phyloP scores from a whole-genome alignment of 495 filamentous ascomycete genomes.

The Penicillium arizonense region DNA sequence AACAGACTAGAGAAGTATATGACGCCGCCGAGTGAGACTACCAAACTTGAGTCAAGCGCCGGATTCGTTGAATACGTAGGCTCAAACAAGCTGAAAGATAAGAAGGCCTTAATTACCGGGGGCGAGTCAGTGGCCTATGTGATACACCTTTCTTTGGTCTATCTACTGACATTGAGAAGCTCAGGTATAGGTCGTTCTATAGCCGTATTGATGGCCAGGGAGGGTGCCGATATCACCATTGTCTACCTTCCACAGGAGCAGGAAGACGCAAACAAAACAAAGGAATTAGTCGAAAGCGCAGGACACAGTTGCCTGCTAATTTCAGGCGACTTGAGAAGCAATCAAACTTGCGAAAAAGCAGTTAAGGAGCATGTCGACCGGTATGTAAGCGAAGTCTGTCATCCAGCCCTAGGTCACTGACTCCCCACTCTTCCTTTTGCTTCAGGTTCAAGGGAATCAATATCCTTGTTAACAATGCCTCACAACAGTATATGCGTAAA shows the following conservation, averaged over 20 bases:
- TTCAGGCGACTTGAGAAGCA: no score
- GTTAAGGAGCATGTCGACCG: no score
- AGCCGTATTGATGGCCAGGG: slow-evolving; percentile 54
- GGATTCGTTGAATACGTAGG: slow-evolving; percentile 45
- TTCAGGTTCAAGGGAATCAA: no score
- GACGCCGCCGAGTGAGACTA: slow-evolving; percentile 13
- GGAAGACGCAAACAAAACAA: slow-evolving; percentile 53
- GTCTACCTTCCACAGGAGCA: slow-evolving; percentile 55
- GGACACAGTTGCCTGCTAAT: no score
- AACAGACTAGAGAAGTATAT: background rate
- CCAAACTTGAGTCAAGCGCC: slow-evolving; percentile 28
- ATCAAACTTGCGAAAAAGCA: no score
- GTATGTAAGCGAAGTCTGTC: no score
- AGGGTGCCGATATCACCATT: slow-evolving; percentile 56
- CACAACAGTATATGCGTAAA: no score
- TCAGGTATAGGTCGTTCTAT: slow-evolving; percentile 55
- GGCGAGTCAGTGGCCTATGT: slow-evolving; percentile 42
- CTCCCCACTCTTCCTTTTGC: no score
- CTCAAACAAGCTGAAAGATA: slow-evolving; percentile 47
- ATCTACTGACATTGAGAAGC: slow-evolving; percentile 17
- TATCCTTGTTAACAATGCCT: no score
- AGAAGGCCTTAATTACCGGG: slow-evolving; percentile 54
- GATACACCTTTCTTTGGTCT: background rate
- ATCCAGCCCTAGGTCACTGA: no score
- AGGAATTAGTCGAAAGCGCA: slow-evolving; percentile 22